A percentile compares a stretch with the other conserved stretches of the same genome.
Conservation (phyloP, 371 early-diverging fungal genomes). For the Rhizomucor pusillus region DNA sequence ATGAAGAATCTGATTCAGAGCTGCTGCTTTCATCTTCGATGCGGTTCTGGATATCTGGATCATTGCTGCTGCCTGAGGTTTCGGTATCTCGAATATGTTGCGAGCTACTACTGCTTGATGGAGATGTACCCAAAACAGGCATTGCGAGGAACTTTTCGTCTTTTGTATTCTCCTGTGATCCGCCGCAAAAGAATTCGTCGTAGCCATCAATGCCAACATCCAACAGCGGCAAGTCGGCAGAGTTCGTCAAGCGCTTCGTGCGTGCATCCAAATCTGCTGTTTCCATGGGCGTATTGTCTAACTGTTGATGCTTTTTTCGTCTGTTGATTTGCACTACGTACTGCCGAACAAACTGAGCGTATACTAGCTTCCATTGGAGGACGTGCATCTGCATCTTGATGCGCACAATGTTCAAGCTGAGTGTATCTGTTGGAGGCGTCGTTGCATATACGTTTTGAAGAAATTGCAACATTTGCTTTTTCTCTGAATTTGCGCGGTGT, state of each 20-base stretch:
- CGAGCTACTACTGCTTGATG: no score
- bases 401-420: slow-evolving; percentile 81
- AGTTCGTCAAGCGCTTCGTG: slow-evolving; percentile 37
- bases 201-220: slow-evolving; percentile 34
- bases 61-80: no score
- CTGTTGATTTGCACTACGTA: slow-evolving; percentile 83
- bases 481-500: slow-evolving; percentile 70
- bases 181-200: slow-evolving; percentile 2
- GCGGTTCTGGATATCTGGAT: no score
- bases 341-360: slow-evolving; percentile 69
- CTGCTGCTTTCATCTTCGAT: no score
- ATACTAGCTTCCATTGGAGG: slow-evolving; percentile 80
- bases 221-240: slow-evolving; percentile 39
- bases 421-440: slow-evolving; percentile 72
- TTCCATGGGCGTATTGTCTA: slow-evolving; percentile 58
- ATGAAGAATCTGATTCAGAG: no score
- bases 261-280: slow-evolving; percentile 28
- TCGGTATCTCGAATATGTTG: no score
- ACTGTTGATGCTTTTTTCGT: slow-evolving; percentile 63
- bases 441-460: slow-evolving; percentile 81
- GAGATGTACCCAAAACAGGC: no score
- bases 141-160: slow-evolving; percentile 1
- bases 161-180: neutral
- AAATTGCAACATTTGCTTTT: slow-evolving; percentile 73
- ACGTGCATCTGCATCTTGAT: slow-evolving; percentile 75